These are phyloP conservation scores for Ophiocordyceps polyrhachis-furcata DNA, from an alignment of 2,329 filamentous ascomycete species.

Conservation along the genomic window DNA sequence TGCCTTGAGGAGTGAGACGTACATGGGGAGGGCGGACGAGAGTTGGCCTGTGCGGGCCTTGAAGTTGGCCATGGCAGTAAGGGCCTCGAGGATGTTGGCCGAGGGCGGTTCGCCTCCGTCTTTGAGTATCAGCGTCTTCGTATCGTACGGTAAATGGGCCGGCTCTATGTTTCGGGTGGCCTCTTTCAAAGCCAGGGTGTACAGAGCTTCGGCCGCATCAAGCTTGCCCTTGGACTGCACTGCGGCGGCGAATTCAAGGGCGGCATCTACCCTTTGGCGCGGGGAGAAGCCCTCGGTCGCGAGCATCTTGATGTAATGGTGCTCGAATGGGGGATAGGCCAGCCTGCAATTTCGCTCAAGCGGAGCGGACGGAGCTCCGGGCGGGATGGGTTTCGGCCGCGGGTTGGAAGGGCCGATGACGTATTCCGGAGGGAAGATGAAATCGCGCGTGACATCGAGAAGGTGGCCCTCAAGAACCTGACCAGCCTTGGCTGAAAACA, in stretches of 20 bases:
- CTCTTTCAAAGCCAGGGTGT: slow-evolving; percentile 58
- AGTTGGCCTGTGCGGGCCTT: slow-evolving; percentile 52
- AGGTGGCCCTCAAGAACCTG: slow-evolving; percentile 72
- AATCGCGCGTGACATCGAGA: slow-evolving; percentile 43
- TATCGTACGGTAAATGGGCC: slow-evolving; percentile 29
- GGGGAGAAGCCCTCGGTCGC: slow-evolving; percentile 62
- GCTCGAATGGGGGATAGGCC: slow-evolving; percentile 52
- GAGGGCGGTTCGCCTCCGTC: slow-evolving; percentile 40
- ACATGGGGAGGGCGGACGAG: slow-evolving; percentile 56
- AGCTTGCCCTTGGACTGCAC: slow-evolving; percentile 55
- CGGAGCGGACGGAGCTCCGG: slow-evolving; percentile 42
- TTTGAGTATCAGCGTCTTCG: slow-evolving; percentile 43
- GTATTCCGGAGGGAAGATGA: slow-evolving; percentile 53
- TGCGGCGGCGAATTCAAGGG: slow-evolving; percentile 69
- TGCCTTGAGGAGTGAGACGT: slow-evolving; percentile 67
- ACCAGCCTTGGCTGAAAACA: slow-evolving; percentile 56
- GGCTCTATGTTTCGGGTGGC: slow-evolving; percentile 37
- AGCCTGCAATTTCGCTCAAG: slow-evolving; percentile 57
- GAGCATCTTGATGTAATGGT: slow-evolving; percentile 65
- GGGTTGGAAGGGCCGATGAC: slow-evolving; percentile 75
- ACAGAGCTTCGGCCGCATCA: slow-evolving; percentile 52
- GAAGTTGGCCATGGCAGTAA: slow-evolving; percentile 64
- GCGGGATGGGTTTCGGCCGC: slow-evolving; percentile 52
- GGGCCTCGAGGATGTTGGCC: slow-evolving; percentile 53
- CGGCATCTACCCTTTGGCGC: slow-evolving; percentile 65